These are phyloP conservation scores for Xylariaceae sp. DNA, from an alignment of 2,329 filamentous ascomycete species.

Conservation along the genomic window DNA sequence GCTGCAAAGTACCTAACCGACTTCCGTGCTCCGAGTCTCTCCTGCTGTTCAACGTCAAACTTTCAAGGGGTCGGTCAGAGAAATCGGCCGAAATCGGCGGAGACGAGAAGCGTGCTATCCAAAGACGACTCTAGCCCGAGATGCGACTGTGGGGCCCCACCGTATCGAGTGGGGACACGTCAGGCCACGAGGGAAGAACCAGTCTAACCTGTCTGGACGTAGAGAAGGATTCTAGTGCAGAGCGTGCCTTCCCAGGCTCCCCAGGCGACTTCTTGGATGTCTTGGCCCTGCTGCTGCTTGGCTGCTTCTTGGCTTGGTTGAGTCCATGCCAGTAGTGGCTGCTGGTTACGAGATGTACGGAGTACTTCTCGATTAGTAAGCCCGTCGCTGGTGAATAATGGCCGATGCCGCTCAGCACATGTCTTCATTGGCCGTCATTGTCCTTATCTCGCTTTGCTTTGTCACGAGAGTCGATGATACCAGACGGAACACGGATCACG, in stretches of 20 bases:
- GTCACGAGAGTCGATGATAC: background rate
- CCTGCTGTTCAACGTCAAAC: no score
- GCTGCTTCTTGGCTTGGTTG: no score
- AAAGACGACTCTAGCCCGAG: background rate
- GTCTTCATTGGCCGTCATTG: no score
- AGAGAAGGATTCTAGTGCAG: background rate
- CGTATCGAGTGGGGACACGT: background rate
- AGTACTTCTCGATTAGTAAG: no score
- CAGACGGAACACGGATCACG: no score
- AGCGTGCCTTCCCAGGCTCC: background rate
- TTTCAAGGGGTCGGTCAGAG: background rate
- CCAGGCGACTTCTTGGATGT: no score
- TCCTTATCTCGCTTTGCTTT: background rate
- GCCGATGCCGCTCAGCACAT: background rate
- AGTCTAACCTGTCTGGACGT: background rate
- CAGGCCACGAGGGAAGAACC: background rate
- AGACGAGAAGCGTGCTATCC: background rate
- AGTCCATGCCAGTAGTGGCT: no score
- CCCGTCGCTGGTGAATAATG: no score
- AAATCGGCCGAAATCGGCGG: background rate
- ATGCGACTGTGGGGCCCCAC: background rate
- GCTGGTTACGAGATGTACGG: no score
- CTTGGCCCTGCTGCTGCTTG: no score
- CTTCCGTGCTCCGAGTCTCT: no score
- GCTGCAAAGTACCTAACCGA: no score